phyloP scores from a whole-genome alignment of 257 asterid genomes.

The Scutellaria minor region DNA sequence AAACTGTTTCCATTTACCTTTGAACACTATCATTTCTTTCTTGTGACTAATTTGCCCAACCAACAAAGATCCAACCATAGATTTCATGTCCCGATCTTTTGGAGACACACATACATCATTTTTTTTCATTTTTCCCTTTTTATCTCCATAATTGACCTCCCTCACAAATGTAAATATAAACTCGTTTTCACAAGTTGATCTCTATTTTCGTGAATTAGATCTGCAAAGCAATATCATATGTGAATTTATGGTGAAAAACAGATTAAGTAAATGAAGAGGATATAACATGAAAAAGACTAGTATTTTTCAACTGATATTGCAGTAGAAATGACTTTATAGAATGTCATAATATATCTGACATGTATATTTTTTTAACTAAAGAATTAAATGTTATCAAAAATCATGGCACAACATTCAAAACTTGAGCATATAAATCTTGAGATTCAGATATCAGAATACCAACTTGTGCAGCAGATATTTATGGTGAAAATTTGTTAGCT shows the following conservation, averaged over 20 bases:
- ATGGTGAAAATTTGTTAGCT: slow-evolving; percentile 37
- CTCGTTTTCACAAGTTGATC: too few species aligned
- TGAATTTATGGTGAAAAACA: too few species aligned
- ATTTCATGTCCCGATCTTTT: slow-evolving; percentile 76
- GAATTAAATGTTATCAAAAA: background rate
- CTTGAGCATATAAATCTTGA: slow-evolving; percentile 23
- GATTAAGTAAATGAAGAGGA: too few species aligned
- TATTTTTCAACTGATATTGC: too few species aligned
- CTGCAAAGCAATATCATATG: too few species aligned
- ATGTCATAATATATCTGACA: too few species aligned
- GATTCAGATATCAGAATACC: slow-evolving; percentile 20
- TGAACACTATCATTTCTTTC: slow-evolving; percentile 39
- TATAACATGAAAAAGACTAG: too few species aligned
- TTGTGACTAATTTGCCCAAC: slow-evolving; percentile 50
- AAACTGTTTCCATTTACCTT: slow-evolving; percentile 27
- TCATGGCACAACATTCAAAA: slow-evolving; percentile 33
- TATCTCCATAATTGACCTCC: slow-evolving; percentile 35
- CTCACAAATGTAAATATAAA: slow-evolving; percentile 30
- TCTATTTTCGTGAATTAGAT: too few species aligned
- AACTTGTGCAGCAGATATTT: slow-evolving; percentile 36
- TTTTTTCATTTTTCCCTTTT: slow-evolving; percentile 18
- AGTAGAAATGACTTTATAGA: too few species aligned
- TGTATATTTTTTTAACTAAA: background rate
- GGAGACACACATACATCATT: slow-evolving; percentile 63
- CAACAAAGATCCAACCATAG: slow-evolving; percentile 64